Percentiles rank a stretch among this genome's conserved stretches.
Conservation (phyloP, 2,329 filamentous ascomycete species). For the Aspergillus quadricinctus region DNA sequence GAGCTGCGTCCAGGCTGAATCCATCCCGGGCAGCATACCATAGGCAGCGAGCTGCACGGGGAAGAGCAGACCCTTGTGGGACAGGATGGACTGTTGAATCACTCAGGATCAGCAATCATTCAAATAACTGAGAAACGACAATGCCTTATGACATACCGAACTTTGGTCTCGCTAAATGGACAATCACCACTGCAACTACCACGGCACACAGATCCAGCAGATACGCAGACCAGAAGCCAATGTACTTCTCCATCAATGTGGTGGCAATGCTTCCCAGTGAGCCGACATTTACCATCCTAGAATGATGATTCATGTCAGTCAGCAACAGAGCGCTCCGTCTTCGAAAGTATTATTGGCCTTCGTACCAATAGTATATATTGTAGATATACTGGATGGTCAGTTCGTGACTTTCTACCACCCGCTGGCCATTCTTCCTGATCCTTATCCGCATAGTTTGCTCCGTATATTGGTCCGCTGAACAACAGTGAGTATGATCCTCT, state of each 20-base stretch:
- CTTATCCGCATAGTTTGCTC: neutral
- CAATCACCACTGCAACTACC: neutral
- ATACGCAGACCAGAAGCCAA: constrained; percentile 4
- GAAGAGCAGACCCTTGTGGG: neutral
- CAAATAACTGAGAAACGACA: neutral
- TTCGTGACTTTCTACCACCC: neutral
- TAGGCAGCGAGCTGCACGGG: neutral
- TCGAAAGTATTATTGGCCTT: neutral
- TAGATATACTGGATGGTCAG: constrained; percentile 4
- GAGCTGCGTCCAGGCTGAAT: neutral
- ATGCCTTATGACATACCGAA: neutral
- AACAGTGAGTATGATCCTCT: neutral
- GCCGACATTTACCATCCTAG: constrained; percentile 2
- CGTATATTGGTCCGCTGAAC: neutral
- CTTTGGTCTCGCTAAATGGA: neutral
- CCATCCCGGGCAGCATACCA: neutral
- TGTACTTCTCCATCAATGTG: constrained; percentile 2
- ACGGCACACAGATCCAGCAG: constrained; percentile 1
- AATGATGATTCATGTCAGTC: neutral
- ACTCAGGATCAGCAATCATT: neutral
- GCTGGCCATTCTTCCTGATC: neutral
- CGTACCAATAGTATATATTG: constrained; percentile 7
- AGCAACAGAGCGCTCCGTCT: neutral
- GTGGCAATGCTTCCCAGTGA: neutral
- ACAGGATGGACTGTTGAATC: neutral